These are phyloP conservation scores for Cordia subcordata DNA, from an alignment of 257 asterid species.

Conservation along the genomic window DNA sequence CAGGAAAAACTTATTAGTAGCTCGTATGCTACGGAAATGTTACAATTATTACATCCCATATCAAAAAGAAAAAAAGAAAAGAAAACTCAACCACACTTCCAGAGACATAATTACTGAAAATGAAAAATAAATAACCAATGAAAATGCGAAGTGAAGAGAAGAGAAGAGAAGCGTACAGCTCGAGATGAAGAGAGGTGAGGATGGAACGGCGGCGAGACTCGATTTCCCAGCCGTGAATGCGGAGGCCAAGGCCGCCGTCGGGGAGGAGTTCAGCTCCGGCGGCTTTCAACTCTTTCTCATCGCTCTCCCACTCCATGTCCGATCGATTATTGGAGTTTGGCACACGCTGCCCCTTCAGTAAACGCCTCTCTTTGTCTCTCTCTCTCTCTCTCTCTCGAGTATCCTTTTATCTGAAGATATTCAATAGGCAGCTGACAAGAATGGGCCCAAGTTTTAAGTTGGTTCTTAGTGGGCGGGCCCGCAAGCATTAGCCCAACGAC, in stretches of 20 bases:
- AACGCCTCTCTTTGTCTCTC: background rate
- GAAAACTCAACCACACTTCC: background rate
- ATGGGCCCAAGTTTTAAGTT: background rate
- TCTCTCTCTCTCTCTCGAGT: background rate
- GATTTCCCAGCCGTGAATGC: conserved; percentile 63
- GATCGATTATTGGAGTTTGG: background rate
- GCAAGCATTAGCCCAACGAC: background rate
- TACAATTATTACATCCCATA: no score
- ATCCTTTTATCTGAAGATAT: background rate
- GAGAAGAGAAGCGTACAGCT: conserved; percentile 33
- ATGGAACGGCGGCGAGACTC: conserved; percentile 77
- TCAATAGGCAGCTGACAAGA: background rate
- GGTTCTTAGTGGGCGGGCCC: background rate
- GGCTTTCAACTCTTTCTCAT: conserved; percentile 34
- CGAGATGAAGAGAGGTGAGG: conserved; percentile 67
- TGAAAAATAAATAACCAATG: background rate
- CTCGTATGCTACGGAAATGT: no score
- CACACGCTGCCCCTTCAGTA: background rate
- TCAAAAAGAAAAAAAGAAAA: no score
- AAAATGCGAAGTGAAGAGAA: background rate
- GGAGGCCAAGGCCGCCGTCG: conserved; percentile 36
- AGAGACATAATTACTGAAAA: background rate
- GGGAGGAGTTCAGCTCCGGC: conserved; percentile 41
- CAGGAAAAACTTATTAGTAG: no score
- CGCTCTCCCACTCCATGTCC: conserved; percentile 37